Conservation (phyloP, 148 eudicot genomes). For the Rhododendron ferrugineum region DNA sequence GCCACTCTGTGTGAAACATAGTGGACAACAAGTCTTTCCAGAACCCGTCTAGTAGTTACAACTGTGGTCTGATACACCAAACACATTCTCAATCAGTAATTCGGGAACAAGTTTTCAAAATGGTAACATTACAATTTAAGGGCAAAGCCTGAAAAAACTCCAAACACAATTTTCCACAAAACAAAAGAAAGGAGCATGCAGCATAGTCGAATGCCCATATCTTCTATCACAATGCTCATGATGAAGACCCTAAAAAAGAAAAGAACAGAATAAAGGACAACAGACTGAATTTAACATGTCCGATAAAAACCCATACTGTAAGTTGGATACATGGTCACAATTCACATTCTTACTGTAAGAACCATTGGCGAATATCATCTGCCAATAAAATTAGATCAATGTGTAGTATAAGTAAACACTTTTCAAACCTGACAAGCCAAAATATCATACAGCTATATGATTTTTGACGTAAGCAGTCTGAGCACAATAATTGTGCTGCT, state of each 20-base stretch:
- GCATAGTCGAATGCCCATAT: background rate
- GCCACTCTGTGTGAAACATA: slow-evolving; percentile 79
- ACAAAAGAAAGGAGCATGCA: slow-evolving; percentile 6
- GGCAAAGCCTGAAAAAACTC: background rate
- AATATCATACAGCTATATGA: background rate
- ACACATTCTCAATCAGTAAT: background rate
- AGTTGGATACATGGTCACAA: background rate
- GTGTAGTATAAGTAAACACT: background rate
- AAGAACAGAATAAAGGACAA: background rate
- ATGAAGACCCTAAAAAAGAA: background rate
- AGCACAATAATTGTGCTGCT: background rate
- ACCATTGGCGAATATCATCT: background rate
- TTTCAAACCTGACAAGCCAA: background rate
- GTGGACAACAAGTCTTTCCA: slow-evolving; percentile 79
- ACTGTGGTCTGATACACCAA: slow-evolving; percentile 55
- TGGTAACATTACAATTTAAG: background rate
- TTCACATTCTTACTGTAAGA: background rate
- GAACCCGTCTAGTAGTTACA: slow-evolving; percentile 75
- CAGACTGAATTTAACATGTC: background rate
- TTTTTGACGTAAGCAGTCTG: background rate
- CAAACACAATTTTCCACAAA: background rate
- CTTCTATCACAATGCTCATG: background rate
- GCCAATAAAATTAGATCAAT: background rate
- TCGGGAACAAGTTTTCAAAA: background rate
- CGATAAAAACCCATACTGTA: background rate